Evolutionary conservation across 1,139 yeast genomes (phyloP), one percentile per base, ranked within the genome.

Genomic region (Geotrichum klebahnii): DNA sequence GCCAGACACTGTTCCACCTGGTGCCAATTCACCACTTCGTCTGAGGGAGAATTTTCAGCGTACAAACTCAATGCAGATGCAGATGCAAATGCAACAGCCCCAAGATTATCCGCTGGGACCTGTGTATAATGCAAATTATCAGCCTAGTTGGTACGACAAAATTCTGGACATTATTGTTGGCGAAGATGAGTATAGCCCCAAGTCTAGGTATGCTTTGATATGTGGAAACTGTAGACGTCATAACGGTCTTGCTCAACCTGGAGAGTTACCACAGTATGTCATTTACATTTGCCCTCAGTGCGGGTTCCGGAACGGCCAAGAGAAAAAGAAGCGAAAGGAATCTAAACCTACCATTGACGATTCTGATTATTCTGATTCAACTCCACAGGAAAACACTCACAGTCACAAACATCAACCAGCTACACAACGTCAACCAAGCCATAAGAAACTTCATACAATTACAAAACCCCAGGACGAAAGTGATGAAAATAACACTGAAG

Each of bases 161-260:
- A 54, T 76, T 1, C 61, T 76, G 23, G 79, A 83, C 58, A 60
- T 79, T 20, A 66, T 88, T 22, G 73, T 85, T 12, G 96, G 96
- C 1, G 79, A 82, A 10, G 90, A 84, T 61, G 85, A 82, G 60
- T 70, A 75, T 55, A 79, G 81, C 53, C 76, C 88, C 0, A 73
- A 79, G 50, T 71, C 72, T 52, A 69, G 95, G 44, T 84, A 75
- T 63, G 96, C 96, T 0, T 73, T 87, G 58, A 84, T 87, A 17
- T 87, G 96, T 63, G 58, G 63, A 24, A 70, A 74, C 16, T 87
- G 96, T 61, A 72, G 67, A 41, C 70, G 74, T 24, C 95, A 87
- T 66, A 87, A 87, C 61, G 96, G 96, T 1, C 72, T 87, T 48
- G 95, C 95, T 0, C 87, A 89, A 3, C 90, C 88, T 1, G 84